phyloP scores from a whole-genome alignment of 2,329 filamentous ascomycete species.

The Fusarium pilosicola region DNA sequence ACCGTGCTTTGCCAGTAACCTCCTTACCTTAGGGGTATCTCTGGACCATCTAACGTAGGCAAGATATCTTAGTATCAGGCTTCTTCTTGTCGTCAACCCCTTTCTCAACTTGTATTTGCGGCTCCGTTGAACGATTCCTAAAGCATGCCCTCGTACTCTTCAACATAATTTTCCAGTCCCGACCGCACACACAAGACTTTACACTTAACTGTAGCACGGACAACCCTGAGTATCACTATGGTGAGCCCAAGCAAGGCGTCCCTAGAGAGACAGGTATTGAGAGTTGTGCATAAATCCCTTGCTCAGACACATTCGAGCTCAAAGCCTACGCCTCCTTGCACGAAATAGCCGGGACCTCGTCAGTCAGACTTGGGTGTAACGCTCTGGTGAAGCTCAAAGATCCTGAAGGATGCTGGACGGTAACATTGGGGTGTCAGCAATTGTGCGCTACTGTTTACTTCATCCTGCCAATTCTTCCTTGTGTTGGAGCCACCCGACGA shows the following conservation, averaged over 20 bases:
- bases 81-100: neutral
- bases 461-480: neutral
- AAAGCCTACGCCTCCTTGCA: neutral
- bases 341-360: accelerated
- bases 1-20: too few species aligned
- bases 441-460: too few species aligned
- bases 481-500: accelerated
- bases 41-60: accelerated
- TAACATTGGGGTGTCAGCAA: neutral
- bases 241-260: too few species aligned
- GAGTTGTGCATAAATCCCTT: neutral
- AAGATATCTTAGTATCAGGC: accelerated
- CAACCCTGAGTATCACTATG: too few species aligned
- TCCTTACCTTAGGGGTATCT: accelerated
- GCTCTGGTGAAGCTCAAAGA: neutral
- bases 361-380: neutral
- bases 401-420: neutral
- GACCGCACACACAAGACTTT: too few species aligned
- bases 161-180: too few species aligned
- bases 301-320: accelerated
- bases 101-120: neutral
- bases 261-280: neutral
- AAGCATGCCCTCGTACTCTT: too few species aligned
- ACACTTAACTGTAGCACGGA: accelerated
- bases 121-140: neutral